Percentiles rank a stretch among this genome's conserved stretches.
Conservation (phyloP, 441 rosid species). For the Erysimum pusillum region DNA sequence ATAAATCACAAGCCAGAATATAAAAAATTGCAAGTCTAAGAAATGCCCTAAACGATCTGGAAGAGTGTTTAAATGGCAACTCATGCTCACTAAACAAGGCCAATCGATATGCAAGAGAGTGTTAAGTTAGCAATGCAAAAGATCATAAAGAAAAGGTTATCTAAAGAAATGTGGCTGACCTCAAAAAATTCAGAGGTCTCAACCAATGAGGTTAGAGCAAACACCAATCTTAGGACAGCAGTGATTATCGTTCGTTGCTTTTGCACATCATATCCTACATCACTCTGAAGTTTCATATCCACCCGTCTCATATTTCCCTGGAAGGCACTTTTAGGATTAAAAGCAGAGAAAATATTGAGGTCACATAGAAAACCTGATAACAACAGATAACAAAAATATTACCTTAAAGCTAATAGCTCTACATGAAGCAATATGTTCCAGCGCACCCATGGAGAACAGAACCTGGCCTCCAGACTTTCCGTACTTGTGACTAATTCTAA, state of each 20-base stretch:
- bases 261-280: conserved; percentile 65
- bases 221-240: conserved; percentile 81
- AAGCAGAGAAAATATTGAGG: conserved; percentile 33
- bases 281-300: conserved; percentile 69
- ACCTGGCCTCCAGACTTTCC: conserved; percentile 96
- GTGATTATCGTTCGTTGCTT: conserved; percentile 76
- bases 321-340: conserved; percentile 45
- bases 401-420: conserved; percentile 80
- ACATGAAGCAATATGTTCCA: conserved; percentile 89
- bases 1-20: too few relatives aligned
- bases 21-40: too few relatives aligned
- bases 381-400: conserved; percentile 27
- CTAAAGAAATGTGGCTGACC: conserved; percentile 58
- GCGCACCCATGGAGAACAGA: conserved; percentile 89
- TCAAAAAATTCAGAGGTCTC: conserved; percentile 86
- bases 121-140: too few relatives aligned
- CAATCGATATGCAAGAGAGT: too few relatives aligned
- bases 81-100: too few relatives aligned
- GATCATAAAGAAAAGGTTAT: too few relatives aligned
- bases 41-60: too few relatives aligned
- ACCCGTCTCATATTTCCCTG: conserved; percentile 82
- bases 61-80: too few relatives aligned
- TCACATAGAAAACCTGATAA: conserved; percentile 23
- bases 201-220: conserved; percentile 85
- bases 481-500: conserved; percentile 92